A percentile compares a stretch with the other conserved stretches of the same genome.
Evolutionary conservation across 208 protist genomes (phyloP).

Genomic region (Angomonas ambiguus): DNA sequence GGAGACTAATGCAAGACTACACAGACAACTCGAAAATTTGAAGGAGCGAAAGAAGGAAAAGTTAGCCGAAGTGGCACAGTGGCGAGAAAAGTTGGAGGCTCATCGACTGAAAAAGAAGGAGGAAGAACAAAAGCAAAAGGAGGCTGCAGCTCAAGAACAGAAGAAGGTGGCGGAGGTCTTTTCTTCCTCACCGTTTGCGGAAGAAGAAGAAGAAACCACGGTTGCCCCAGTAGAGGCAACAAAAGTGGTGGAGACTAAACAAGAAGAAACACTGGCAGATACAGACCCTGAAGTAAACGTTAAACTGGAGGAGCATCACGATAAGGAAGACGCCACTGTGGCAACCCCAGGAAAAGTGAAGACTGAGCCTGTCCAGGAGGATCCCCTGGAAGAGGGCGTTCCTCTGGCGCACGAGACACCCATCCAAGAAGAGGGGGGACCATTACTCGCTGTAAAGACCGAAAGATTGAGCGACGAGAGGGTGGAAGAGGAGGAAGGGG

Average conservation of each 20-base stretch:
- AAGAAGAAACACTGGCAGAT: not conserved
- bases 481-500: not conserved
- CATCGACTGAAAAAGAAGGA: not conserved
- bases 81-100: conserved; percentile 11
- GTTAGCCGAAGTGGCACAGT: conserved; percentile 11
- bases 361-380: conserved; percentile 4
- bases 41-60: not conserved
- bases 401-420: too few relatives aligned
- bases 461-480: too few relatives aligned
- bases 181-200: not conserved
- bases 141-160: not conserved
- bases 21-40: not conserved
- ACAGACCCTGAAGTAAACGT: too few relatives aligned
- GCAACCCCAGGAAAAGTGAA: not conserved
- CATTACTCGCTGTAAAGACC: too few relatives aligned
- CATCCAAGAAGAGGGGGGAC: too few relatives aligned
- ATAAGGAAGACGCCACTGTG: not conserved
- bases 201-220: not conserved
- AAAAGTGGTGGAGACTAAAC: not conserved
- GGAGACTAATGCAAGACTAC: not conserved
- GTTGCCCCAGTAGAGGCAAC: not conserved
- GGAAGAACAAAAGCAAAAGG: not conserved
- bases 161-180: not conserved
- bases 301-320: not conserved
- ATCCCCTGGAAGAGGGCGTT: too few relatives aligned